A percentile compares a stretch with the other conserved stretches of the same genome.
These are phyloP conservation scores for Starmerella stigmatis DNA, from an alignment of 805 yeast genomes.

Conservation along the genomic window DNA sequence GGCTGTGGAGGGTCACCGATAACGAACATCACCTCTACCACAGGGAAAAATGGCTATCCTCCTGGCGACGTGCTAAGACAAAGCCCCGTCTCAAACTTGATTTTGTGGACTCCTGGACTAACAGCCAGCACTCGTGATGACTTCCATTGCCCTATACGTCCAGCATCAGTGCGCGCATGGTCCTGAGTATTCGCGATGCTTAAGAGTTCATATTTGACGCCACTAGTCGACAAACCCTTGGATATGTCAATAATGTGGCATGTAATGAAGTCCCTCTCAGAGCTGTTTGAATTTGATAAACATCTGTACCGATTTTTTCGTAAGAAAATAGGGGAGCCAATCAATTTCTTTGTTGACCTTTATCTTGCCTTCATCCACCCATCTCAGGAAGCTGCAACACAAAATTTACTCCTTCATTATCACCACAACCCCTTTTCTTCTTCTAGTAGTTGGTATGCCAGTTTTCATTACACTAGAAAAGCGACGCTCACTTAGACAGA, in stretches of 20 bases:
- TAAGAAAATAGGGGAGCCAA: too few relatives aligned
- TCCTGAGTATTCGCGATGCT: conserved; percentile 29
- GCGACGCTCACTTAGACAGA: too few relatives aligned
- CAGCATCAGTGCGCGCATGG: conserved; percentile 54
- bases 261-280: conserved; percentile 50
- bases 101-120: conserved; percentile 58
- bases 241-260: conserved; percentile 86
- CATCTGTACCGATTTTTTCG: too few relatives aligned
- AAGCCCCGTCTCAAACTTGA: conserved; percentile 63
- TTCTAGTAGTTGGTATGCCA: too few relatives aligned
- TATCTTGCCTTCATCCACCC: too few relatives aligned
- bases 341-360: too few relatives aligned
- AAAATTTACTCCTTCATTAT: too few relatives aligned
- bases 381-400: too few relatives aligned
- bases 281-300: too few relatives aligned
- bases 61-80: conserved; percentile 38
- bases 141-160: conserved; percentile 64
- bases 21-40: conserved; percentile 66
- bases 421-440: too few relatives aligned
- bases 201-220: conserved; percentile 49
- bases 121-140: conserved; percentile 26
- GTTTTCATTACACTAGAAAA: too few relatives aligned
- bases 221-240: conserved; percentile 66
- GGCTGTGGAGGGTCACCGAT: conserved; percentile 56
- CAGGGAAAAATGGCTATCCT: conserved; percentile 56